Evolutionary conservation across 768 basidiomycete genomes (phyloP), one percentile per base, ranked within the genome.

Genomic region (Pisolithus sp.): DNA sequence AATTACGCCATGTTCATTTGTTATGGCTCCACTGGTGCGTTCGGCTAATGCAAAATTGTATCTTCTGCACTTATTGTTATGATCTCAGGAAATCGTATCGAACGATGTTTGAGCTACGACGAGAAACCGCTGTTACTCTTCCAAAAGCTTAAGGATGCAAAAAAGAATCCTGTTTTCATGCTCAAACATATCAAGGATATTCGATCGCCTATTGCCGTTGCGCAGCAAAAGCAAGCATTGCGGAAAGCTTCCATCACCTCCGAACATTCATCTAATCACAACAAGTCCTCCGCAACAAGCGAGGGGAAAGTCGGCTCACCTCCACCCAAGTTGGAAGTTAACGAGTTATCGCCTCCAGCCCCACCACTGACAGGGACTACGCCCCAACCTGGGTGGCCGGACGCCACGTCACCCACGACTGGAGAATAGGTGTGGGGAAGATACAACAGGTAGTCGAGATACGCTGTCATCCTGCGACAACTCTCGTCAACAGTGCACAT

Each of bases 1-100:
- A 90, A 93, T 62, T 99, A 98, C 72, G 96, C 96, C 26, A 89
- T 99, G 86, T 99, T 99, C 71, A 98, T 99, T 54, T 98, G 95
- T 61, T 97, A 95, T 68, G 95, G 94, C 10, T 85, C 86, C 49
- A 76, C 93, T 48, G 92, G 94, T 93, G 63, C 59, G 80, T 63
- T 28, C n/a, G 12, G 13, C 34, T 42, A 26, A n/a, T 18, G 37
- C 45, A 10, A 7, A 20, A 5, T 3, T 13, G 7, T 10, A 21
- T 31, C 40, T 46, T 36, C 12, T 7, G 31, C 23, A 45, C 45
- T 39, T 17, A 28, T 4, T 1, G 7, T 7, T 23, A 10, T 6
- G 44, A 24, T 45, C 21, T 5, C 55, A 87, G 84, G 81, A 53
- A 84, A 82, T 60, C 82, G 85, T 21, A 82, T 84, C 70, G 96